Base-by-base conservation (phyloP, 2,329 filamentous ascomycete species). In the Aspergillus fumigatiaffinis region DNA sequence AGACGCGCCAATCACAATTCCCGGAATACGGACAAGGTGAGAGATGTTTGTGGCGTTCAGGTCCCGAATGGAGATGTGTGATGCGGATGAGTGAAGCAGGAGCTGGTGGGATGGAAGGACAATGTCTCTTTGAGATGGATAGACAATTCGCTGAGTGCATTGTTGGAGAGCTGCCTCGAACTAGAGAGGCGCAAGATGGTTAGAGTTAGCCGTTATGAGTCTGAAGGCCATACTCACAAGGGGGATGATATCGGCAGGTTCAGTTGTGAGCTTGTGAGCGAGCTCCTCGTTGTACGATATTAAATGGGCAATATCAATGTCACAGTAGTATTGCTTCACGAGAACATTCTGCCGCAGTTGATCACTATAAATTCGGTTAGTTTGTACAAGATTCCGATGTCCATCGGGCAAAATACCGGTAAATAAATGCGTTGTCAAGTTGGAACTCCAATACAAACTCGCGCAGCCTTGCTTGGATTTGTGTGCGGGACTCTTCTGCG, bases 251-350 rank as follows among this genome's bases (percentile, higher is more conserved):
- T 97, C 92, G 49, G 88, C 89, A 3, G 94, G 95, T 71, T 97
- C 91, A 51, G 90, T 94, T 21, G 89, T 90, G 60, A 99, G 82
- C 70, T 88, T 87, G 74, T 97, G 91, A 28, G 93, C 94, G 59
- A 99, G 82, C 73, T 97, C 92, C 76, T 97, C 93, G 70, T 96
- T 94, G 78, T 92, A 97, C 60, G 89, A 94, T 73, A 97, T 97
- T 58, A 99, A 80, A 73, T 99, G 93, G 60, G 90, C 91, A 66
- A 99, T 91, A 73, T 99, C 92, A 71, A 99, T 85, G 73, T 99
- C 93, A 79, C 94, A 97, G 75, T 88, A 97, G 78, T 92, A 97
- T 68, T 92, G 92, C 73, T 96, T 94, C 46, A 96, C 82, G 1
- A 97, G 84, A 7, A 94, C 92, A 78, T 99, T 99, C 72, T 97